phyloP scores from a whole-genome alignment of 2,329 filamentous ascomycete species.

The Alternaria metachromatica region DNA sequence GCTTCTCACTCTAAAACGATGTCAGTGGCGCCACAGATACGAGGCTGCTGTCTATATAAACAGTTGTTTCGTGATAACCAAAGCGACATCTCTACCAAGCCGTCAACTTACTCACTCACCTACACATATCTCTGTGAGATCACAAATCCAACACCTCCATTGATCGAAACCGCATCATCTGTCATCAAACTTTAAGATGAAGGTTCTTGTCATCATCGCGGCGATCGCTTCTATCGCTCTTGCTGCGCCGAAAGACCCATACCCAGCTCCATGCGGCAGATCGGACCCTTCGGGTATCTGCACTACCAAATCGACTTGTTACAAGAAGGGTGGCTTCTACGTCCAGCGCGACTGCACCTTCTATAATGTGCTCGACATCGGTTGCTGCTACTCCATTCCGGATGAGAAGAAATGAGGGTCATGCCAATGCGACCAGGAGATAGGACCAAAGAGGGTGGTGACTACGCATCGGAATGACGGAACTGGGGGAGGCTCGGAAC shows the following conservation, averaged over 20 bases:
- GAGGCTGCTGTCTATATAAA: constrained; percentile 16
- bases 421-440: not conserved
- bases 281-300: constrained; percentile 37
- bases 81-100: not conserved
- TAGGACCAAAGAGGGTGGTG: not conserved
- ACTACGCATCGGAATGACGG: not conserved
- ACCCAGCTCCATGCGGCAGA: constrained; percentile 39
- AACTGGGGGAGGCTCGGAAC: not conserved
- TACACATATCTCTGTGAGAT: not conserved
- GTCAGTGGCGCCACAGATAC: constrained; percentile 14
- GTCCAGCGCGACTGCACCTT: constrained; percentile 42
- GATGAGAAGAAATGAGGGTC: constrained; percentile 17
- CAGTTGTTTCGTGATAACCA: not conserved
- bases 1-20: not conserved
- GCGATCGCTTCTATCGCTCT: constrained; percentile 25
- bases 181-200: constrained; percentile 14
- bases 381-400: constrained; percentile 39
- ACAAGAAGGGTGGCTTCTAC: constrained; percentile 34
- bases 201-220: constrained; percentile 17
- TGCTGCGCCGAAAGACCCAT: constrained; percentile 30
- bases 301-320: constrained; percentile 32
- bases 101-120: not conserved
- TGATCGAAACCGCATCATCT: not conserved
- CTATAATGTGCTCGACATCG: constrained; percentile 39
- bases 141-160: not conserved